Evolutionary conservation across 768 basidiomycete species (phyloP).

Genomic region (Galerina sulciceps): DNA sequence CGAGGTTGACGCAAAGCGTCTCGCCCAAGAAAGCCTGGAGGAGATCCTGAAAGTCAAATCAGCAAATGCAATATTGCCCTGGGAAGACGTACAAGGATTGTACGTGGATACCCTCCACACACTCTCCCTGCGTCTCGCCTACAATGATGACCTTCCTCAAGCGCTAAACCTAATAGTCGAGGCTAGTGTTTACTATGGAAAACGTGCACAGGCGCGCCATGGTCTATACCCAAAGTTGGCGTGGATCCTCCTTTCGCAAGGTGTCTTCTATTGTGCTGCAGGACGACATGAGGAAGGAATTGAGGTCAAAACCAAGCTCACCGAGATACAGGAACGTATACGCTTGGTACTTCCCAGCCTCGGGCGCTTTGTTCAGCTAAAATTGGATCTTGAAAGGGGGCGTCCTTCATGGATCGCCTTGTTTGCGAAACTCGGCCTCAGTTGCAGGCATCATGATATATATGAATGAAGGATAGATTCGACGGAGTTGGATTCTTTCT

Average conservation of each 20-base stretch:
- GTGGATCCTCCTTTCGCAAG: neutral
- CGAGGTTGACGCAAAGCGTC: neutral
- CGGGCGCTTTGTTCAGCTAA: neutral
- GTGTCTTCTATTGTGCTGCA: conserved; percentile 5
- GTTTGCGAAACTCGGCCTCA: neutral
- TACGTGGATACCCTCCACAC: neutral
- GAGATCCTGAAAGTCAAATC: neutral
- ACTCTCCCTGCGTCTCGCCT: neutral
- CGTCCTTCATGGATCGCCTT: neutral
- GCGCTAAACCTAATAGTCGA: conserved; percentile 1
- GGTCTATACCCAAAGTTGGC: conserved; percentile 3
- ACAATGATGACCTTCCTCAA: neutral
- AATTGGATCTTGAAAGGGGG: neutral
- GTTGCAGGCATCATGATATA: neutral
- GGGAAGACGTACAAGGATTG: neutral
- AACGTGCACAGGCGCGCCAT: conserved; percentile 2
- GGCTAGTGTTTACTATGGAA: neutral
- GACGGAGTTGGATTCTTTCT: too few species aligned
- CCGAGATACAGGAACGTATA: neutral
- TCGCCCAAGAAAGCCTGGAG: neutral
- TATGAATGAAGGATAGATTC: too few species aligned
- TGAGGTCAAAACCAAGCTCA: neutral
- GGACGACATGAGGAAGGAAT: conserved; percentile 10
- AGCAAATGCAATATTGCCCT: neutral
- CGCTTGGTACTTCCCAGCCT: neutral